Base-by-base conservation (phyloP, 352 stramenopile genomes). In the Phytophthora constricta region DNA sequence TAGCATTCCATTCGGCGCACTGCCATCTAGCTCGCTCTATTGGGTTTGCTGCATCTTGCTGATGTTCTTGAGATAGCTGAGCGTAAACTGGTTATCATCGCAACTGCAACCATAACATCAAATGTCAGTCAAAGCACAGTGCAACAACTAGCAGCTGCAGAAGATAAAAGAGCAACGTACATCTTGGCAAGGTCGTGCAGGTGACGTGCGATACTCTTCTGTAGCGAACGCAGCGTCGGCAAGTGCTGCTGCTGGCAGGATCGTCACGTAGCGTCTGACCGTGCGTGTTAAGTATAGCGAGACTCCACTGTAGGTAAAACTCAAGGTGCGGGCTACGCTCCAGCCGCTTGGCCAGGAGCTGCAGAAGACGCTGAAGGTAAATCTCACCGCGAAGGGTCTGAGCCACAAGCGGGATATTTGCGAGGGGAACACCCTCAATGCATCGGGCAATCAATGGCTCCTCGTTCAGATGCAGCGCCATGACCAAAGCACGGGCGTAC, bases 381-480 rank as follows among this genome's bases (percentile, higher is more conserved):
- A 90, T 83, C 52, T 96, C 87, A 3, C 74, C 70, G 28, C 92
- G 91, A 27, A 99, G 77, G 34, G 89, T 87, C 62, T 94, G 84
- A 10, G 93, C 93, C 45, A 99, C 95, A 53, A 98, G 84, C 20
- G 77, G 53, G 72, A 99, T 97, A 48, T 76, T 96, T 33, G 80
- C 86, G 28, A 96, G 84, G 13, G 96, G 93, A 26, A 97, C 93
- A 48, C 86, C 82, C 62, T 98, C 96, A 11, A 99, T 66, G 27
- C 97, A 97, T 59, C 84, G 72, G 65, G 88, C 85, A 34, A 99
- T 97, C 28, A 98, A 72, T 13, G 85, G 81, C 71, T 97, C 93
- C 74, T 99, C 97, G 74, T 98, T 99, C 69, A 99, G 72, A 72
- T 99, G 95, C 47, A 99, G 74, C 54, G 95, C 90, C 92, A 99